phyloP scores from a whole-genome alignment of 768 basidiomycete genomes.

The Cubamyces lactineus region DNA sequence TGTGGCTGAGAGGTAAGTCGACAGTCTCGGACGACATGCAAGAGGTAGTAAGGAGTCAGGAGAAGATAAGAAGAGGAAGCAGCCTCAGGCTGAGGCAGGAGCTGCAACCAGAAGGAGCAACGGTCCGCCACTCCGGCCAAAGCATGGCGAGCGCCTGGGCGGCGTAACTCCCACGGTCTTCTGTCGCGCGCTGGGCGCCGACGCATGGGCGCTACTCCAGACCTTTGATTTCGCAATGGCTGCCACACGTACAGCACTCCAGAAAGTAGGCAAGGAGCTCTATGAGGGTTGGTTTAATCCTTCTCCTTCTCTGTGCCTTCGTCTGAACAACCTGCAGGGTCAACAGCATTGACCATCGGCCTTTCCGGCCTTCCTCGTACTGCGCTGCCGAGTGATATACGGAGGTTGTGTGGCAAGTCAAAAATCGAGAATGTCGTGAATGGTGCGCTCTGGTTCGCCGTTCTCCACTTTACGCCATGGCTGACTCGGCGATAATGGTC shows the following conservation, averaged over 20 bases:
- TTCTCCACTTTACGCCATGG: not conserved
- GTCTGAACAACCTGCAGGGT: not conserved
- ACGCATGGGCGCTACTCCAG: not conserved
- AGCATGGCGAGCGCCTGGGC: no score
- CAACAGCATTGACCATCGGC: not conserved
- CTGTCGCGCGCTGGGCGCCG: not conserved
- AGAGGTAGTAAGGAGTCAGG: no score
- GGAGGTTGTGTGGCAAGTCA: conserved; percentile 40
- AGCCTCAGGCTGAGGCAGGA: no score
- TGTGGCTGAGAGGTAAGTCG: no score
- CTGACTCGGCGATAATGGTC: not conserved
- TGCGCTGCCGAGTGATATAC: conserved; percentile 58
- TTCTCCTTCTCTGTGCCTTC: not conserved
- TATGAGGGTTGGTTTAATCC: not conserved
- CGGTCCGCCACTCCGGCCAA: no score
- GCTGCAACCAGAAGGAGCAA: no score
- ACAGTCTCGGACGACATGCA: no score
- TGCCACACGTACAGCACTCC: conserved; percentile 9
- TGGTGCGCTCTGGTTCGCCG: conserved; percentile 26
- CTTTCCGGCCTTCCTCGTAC: conserved; percentile 46
- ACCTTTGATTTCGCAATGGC: conserved; percentile 3
- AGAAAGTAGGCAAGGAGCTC: not conserved
- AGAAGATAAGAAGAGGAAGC: no score
- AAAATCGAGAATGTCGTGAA: conserved; percentile 30
- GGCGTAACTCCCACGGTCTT: not conserved